A percentile compares a stretch with the other conserved stretches of the same genome.
Evolutionary conservation across 345 rosid genomes (phyloP).

Genomic region (Lepidium sativum): DNA sequence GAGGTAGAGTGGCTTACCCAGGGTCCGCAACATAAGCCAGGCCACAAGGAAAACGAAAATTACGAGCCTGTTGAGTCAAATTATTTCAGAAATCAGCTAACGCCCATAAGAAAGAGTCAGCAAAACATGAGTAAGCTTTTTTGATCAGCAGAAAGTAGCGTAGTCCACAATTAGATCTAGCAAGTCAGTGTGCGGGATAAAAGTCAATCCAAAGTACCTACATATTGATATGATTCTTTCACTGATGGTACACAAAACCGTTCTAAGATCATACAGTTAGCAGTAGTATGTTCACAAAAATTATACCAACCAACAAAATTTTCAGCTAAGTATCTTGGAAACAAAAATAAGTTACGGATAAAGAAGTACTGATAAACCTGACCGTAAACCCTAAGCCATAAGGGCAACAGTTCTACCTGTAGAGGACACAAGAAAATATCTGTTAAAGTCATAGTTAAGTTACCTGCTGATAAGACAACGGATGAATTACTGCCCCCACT

Average conservation of each 20-base stretch:
- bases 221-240: not conserved
- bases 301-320: not conserved
- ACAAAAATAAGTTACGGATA: not conserved
- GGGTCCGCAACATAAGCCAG: constrained; percentile 86
- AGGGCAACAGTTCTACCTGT: not conserved
- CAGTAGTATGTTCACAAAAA: not conserved
- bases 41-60: constrained; percentile 83
- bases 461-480: constrained; percentile 97
- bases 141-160: not conserved
- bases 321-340: constrained; percentile 1
- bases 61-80: constrained; percentile 68
- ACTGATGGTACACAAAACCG: not conserved
- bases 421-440: not conserved
- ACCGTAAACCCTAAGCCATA: constrained; percentile 1
- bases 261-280: not conserved
- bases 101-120: not conserved
- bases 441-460: constrained; percentile 11
- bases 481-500: constrained; percentile 88
- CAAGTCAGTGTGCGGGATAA: not conserved
- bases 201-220: not conserved
- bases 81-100: constrained; percentile 10
- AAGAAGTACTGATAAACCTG: constrained; percentile 1
- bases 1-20: constrained; percentile 52
- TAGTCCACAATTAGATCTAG: not conserved
- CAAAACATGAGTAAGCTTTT: not conserved